Percentiles rank a stretch among this genome's conserved stretches.
These are phyloP conservation scores for Pseudocercospora vitis DNA, from an alignment of 2,329 filamentous ascomycete genomes.

Conservation along the genomic window DNA sequence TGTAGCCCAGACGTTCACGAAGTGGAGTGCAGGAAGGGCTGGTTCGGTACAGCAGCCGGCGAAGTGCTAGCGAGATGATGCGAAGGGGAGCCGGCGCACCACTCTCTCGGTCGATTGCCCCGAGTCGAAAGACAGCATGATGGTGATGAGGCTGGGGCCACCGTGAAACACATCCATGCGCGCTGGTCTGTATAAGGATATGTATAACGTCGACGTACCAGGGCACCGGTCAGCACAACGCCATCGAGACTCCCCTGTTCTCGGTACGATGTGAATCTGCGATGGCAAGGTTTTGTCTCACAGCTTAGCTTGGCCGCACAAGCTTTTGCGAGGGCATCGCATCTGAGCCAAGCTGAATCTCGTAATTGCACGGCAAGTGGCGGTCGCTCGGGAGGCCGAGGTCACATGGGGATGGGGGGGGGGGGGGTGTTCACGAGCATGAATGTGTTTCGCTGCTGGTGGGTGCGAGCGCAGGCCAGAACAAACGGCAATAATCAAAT, in stretches of 20 bases:
- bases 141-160: background rate
- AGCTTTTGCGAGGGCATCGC: slow-evolving; percentile 10
- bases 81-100: background rate
- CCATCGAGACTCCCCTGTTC: slow-evolving; percentile 1
- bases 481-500: slow-evolving; percentile 20
- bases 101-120: too few species aligned
- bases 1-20: slow-evolving; percentile 9
- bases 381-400: background rate
- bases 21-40: slow-evolving; percentile 19
- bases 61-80: slow-evolving; percentile 1
- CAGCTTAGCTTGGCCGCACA: slow-evolving; percentile 12
- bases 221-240: slow-evolving; percentile 10
- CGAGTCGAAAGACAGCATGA: slow-evolving; percentile 1
- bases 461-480: too few species aligned
- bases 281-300: background rate
- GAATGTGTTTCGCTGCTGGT: too few species aligned
- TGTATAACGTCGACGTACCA: slow-evolving; percentile 10
- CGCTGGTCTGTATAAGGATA: too few species aligned
- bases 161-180: slow-evolving; percentile 1
- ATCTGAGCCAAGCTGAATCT: slow-evolving; percentile 13
- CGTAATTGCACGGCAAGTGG: slow-evolving; percentile 8
- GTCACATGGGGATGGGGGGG: too few species aligned
- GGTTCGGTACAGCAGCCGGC: slow-evolving; percentile 13
- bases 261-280: slow-evolving; percentile 13
- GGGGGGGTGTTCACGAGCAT: too few species aligned